Conservation (phyloP, 257 asterid genomes). For the Lavandula angustifolia region DNA sequence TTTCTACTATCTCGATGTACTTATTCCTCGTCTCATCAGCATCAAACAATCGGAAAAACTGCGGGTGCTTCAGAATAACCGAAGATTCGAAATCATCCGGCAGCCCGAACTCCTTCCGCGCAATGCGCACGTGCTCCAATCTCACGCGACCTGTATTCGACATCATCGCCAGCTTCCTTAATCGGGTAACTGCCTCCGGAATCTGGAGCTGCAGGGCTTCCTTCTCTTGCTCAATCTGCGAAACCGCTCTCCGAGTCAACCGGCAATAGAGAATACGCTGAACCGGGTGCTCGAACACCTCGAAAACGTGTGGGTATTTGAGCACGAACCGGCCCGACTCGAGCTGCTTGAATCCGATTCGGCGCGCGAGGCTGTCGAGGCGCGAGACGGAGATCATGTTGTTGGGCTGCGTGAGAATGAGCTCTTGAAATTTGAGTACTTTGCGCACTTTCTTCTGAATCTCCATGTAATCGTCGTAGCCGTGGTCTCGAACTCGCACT, state of each 20-base stretch:
- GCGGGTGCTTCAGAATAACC: constrained; percentile 64
- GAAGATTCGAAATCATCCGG: constrained; percentile 88
- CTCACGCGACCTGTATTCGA: constrained; percentile 74
- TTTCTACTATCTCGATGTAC: constrained; percentile 72
- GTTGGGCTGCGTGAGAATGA: constrained; percentile 63
- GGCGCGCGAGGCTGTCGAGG: constrained; percentile 61
- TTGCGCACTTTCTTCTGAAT: constrained; percentile 78
- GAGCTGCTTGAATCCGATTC: constrained; percentile 68
- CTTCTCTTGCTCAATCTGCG: constrained; percentile 69
- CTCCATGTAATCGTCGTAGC: constrained; percentile 81
- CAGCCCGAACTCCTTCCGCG: constrained; percentile 72
- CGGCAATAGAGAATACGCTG: constrained; percentile 79
- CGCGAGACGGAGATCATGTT: constrained; percentile 61
- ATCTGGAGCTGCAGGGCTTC: constrained; percentile 63
- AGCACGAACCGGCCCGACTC: constrained; percentile 78
- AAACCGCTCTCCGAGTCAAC: constrained; percentile 53
- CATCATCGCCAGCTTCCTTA: constrained; percentile 64
- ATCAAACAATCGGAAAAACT: constrained; percentile 69
- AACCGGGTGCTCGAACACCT: constrained; percentile 90
- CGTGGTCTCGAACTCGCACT: constrained; percentile 78
- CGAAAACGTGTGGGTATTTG: constrained; percentile 80
- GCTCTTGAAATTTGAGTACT: constrained; percentile 67
- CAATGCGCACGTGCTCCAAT: constrained; percentile 80
- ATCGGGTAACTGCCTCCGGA: constrained; percentile 61
- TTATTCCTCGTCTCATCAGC: constrained; percentile 83